These are phyloP conservation scores for Gardenia jasminoides DNA, from an alignment of 257 asterid genomes.

Conservation along the genomic window DNA sequence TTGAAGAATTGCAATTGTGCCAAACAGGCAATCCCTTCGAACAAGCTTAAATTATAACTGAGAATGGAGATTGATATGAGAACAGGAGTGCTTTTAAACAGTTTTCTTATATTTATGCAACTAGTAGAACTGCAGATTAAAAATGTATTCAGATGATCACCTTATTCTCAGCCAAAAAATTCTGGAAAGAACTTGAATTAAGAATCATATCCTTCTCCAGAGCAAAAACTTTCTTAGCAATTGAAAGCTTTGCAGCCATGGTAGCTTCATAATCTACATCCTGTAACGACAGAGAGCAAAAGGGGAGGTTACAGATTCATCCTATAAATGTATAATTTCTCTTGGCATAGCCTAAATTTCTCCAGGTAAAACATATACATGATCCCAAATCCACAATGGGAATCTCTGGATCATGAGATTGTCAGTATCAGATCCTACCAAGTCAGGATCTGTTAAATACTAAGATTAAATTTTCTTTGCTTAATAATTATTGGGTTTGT, in stretches of 20 bases:
- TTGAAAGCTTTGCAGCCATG: slow-evolving; percentile 79
- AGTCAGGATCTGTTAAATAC: neutral
- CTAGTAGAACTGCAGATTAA: too few relatives aligned
- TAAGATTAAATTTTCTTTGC: neutral
- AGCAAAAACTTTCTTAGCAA: slow-evolving; percentile 73
- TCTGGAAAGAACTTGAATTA: slow-evolving; percentile 61
- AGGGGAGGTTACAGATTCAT: neutral
- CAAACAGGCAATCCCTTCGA: neutral
- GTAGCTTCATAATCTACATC: slow-evolving; percentile 88
- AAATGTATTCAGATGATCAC: slow-evolving; percentile 23
- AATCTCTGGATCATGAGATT: neutral
- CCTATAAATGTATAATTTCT: slow-evolving; percentile 5
- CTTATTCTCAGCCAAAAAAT: slow-evolving; percentile 81
- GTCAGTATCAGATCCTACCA: neutral
- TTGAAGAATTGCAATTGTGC: neutral
- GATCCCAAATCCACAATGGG: neutral
- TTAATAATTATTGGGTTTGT: neutral
- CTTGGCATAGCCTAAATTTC: neutral
- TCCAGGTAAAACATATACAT: neutral
- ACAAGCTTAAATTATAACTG: neutral
- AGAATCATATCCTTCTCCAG: slow-evolving; percentile 75
- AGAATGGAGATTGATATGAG: neutral
- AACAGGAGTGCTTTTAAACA: neutral
- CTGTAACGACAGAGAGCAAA: slow-evolving; percentile 38
- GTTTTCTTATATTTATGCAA: neutral